Base-by-base conservation (phyloP, 805 yeast genomes). In the Kuraishia borneana region DNA sequence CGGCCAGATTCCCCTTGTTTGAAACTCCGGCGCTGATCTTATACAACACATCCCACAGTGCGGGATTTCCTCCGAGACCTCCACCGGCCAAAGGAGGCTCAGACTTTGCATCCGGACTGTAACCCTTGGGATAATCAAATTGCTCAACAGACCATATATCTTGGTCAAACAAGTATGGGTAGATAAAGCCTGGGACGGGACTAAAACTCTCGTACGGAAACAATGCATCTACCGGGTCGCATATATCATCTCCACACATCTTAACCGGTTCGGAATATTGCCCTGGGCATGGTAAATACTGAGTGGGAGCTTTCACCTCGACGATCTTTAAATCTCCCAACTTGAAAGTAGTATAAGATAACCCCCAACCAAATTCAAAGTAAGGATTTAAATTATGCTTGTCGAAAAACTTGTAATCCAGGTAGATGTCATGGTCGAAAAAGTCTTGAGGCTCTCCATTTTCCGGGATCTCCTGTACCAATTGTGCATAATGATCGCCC, bases 311-410 rank as follows among this genome's bases (percentile, higher is more conserved):
- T 31, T 54, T 50, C 2, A 65, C 54, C 41, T 63, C 69, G 18
- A 48, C 48, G 23, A 70, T 64, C 17, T 60, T 49, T 31, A 72
- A 48, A 20, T 49, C 54, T n/a, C 52, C 43, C 23, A 61, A 39
- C 3, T 45, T 50, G 39, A 65, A 65, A 21, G 56, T 58, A 3
- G 79, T 60, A 46, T 71, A 75, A 2, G 79, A 69, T 31, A 75
- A 52, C 6, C 83, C 83, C 54, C 47, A 72, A 3, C 82, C 83
- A 50, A 76, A 76, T 39, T 72, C 79, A 46, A 51, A 76, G 32
- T 79, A 53, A 16, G 81, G 79, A 41, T 61, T 60, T 29, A 73
- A 67, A 36, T 68, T 63, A 39, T 68, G 61, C 47, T 69, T 69
- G 43, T 73, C 78, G 50, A 74, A 75, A 45, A 64, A 68, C 32